Base-by-base conservation (phyloP, 2,329 filamentous ascomycete genomes). In the Dactylellina parvicollis region DNA sequence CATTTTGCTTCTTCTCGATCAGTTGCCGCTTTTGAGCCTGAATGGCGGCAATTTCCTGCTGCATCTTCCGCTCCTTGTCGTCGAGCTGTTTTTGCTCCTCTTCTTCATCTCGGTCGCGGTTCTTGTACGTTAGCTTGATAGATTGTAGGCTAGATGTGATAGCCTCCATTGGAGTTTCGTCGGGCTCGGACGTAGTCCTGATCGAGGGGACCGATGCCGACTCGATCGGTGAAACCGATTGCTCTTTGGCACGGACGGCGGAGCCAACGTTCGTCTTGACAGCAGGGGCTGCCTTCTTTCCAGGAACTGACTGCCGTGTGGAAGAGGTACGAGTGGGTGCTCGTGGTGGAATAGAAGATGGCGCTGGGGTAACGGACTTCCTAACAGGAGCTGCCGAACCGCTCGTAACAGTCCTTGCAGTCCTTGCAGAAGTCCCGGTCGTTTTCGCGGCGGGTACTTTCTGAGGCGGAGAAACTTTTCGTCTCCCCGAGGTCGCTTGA, bases 61-160 rank as follows among this genome's bases (percentile, higher is more conserved):
- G 42, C 30, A 61, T 50, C 30, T 26, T 5, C 36, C 34, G 28
- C 28, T 62, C 59, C 34, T 71, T 62, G 42, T 64, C 66, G 4
- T 49, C 57, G 18, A 64, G 14, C 18, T 52, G 56, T 44, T 59
- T 42, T 28, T 7, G 26, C 49, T 71, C 66, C 18, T 57, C 47
- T 3, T 50, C 59, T 34, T 65, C 50, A n/a, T 72, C 67, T 8
- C 59, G 59, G 9, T 59, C 67, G 14, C 52, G 42, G 22, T 72
- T 72, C 44, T 60, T 72, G 36, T 72, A 72, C n/a, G 70, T 67
- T 18, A 89, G 86, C 78, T 85, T 88, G 67, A 89, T 86, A 78
- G 85, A 87, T 78, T 86, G 88, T 84, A 89, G 85, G 1, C 85
- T 84, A 34, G 81, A 82, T 0, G 86, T 85, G 72, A 89, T 82